A percentile compares a stretch with the other conserved stretches of the same genome.
These are phyloP conservation scores for Letharia lupina DNA, from an alignment of 495 filamentous ascomycete species.

Conservation along the genomic window DNA sequence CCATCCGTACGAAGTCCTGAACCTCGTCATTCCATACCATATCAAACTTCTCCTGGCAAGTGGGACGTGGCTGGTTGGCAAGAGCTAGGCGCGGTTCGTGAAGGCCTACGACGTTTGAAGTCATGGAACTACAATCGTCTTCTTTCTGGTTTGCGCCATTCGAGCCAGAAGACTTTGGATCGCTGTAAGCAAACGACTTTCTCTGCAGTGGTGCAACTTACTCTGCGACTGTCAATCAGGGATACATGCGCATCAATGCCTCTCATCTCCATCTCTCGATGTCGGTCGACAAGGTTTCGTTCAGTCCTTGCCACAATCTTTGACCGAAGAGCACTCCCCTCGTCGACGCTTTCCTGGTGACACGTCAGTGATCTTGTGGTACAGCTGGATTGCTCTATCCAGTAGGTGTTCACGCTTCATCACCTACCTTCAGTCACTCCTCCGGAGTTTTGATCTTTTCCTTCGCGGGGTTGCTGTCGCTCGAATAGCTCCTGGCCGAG, in stretches of 20 bases:
- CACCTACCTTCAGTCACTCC: too few species aligned
- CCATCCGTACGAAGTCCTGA: constrained; percentile 96
- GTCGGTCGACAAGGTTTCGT: not conserved
- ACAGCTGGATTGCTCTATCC: too few species aligned
- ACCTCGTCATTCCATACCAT: constrained; percentile 80
- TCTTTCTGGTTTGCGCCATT: not conserved
- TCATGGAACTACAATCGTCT: not conserved
- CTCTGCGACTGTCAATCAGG: not conserved
- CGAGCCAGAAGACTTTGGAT: not conserved
- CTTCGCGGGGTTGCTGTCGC: too few species aligned
- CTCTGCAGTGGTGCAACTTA: not conserved
- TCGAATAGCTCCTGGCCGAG: too few species aligned
- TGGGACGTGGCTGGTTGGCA: constrained; percentile 68
- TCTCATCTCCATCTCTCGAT: constrained; percentile 1
- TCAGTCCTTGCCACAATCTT: not conserved
- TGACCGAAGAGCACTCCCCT: too few species aligned
- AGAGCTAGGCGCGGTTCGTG: constrained; percentile 37
- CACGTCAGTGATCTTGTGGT: too few species aligned
- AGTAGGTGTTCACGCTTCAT: too few species aligned
- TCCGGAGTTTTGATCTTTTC: too few species aligned
- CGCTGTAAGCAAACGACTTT: not conserved
- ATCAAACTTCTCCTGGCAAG: constrained; percentile 92
- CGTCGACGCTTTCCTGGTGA: too few species aligned
- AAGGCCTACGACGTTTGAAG: not conserved
- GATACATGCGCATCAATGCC: not conserved